Conservation (phyloP, 805 yeast species). For the Myxozyma neotropica region DNA sequence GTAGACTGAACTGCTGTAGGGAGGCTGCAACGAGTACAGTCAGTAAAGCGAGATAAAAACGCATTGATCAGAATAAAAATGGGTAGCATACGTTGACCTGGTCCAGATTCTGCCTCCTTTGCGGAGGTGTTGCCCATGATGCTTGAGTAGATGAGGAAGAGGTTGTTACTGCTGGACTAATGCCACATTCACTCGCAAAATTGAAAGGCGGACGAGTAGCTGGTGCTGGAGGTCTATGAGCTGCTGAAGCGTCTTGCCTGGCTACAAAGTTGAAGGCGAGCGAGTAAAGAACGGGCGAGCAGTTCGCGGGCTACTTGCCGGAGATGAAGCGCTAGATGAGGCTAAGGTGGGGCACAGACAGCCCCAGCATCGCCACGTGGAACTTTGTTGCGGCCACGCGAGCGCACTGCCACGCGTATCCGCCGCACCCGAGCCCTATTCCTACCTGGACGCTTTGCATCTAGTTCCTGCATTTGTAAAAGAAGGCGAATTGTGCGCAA, state of each 20-base stretch:
- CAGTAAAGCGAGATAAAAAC: no score
- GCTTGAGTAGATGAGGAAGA: background rate
- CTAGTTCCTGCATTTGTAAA: no score
- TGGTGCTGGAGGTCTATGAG: background rate
- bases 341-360: conserved; percentile 8
- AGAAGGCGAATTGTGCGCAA: no score
- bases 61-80: background rate
- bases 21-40: background rate
- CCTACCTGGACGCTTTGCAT: background rate
- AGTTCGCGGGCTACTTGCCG: background rate
- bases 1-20: conserved; percentile 34
- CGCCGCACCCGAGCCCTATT: background rate
- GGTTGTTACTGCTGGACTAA: no score
- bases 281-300: background rate
- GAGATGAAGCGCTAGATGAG: conserved; percentile 3
- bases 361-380: conserved; percentile 8
- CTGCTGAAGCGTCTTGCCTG: no score
- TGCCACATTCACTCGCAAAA: background rate
- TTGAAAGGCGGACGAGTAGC: no score
- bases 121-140: conserved; percentile 8
- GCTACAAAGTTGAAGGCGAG: background rate
- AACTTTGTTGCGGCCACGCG: conserved; percentile 17
- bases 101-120: background rate
- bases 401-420: background rate
- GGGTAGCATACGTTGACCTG: background rate